Base-by-base conservation (phyloP, 1,284 basidiomycete genomes). In the Crucibulum cyathiforme region DNA sequence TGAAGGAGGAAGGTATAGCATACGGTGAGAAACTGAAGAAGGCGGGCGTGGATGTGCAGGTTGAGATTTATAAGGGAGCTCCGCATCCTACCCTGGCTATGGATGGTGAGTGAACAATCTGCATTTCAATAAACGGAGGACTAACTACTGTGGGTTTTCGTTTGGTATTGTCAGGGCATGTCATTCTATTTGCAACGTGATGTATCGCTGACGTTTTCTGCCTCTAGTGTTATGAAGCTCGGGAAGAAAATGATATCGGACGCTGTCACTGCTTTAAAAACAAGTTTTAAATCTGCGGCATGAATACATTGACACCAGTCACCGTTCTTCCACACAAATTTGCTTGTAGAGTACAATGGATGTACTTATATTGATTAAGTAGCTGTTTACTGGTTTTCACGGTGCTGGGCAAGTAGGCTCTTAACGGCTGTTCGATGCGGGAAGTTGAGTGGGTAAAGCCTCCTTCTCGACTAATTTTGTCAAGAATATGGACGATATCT, bases 61-160 rank as follows among this genome's bases (percentile, higher is more conserved):
- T 82, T 0, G 82, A 82, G 68, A 73, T 85, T 2, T 90, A 90
- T 68, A 81, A 83, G 64, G 81, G 82, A 17, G 86, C 83, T 7
- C 87, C 89, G 24, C 89, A 90, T 74, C 88, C 87, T 0, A 85
- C 89, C 50, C 85, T 90, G 82, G 85, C 85, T 7, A 87, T 90
- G 85, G 88, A 90, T 62, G 86, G 87, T 82, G 60, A 65, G 58
- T 45, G 66, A 68, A 65, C 66, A 69, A 56, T 63, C 67, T 64
- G 52, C 7, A 48, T 36, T 41, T 17, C 31, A 13, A 53, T 8
- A 34, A 43, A 54, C 8, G 8, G 12, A 5, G 17, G 31, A 45
- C 17, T 12, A 7, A 10, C 37, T 51, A 13, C 35, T 36, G 13
- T 36, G 54, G 17, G 39, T 54, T 41, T n/a, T 62, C 31, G 24